Evolutionary conservation across 2,329 filamentous ascomycete genomes (phyloP).

Genomic region (Trichophyton rubrum): DNA sequence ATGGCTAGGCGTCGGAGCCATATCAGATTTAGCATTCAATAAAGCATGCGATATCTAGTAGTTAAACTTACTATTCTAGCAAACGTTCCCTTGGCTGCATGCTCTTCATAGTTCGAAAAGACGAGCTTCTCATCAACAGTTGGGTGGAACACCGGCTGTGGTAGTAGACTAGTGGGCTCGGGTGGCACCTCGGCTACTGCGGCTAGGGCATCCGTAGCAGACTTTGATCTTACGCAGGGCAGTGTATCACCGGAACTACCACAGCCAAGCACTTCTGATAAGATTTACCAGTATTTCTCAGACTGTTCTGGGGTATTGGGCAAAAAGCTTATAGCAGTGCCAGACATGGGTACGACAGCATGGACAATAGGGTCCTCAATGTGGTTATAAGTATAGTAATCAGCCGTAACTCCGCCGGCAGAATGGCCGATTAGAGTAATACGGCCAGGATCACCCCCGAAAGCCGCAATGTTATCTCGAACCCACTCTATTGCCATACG

Average conservation of each 20-base stretch:
- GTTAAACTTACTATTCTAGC: conserved; percentile 20
- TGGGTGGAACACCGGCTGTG: conserved; percentile 28
- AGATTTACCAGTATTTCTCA: conserved; percentile 9
- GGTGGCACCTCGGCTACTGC: conserved; percentile 9
- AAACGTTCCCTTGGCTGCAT: conserved; percentile 21
- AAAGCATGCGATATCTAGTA: not conserved
- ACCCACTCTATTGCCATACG: conserved; percentile 30
- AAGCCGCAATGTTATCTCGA: conserved; percentile 28
- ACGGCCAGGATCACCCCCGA: conserved; percentile 31
- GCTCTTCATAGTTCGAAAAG: conserved; percentile 28
- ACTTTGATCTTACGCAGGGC: conserved; percentile 10
- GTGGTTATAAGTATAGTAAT: conserved; percentile 6
- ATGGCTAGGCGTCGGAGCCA: conserved; percentile 14
- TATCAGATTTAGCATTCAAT: conserved; percentile 3
- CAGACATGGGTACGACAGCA: conserved; percentile 13
- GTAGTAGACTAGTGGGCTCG: conserved; percentile 6
- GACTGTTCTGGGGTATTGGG: conserved; percentile 15
- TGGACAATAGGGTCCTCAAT: conserved; percentile 13
- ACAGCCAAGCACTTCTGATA: conserved; percentile 11
- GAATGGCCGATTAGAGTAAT: conserved; percentile 37
- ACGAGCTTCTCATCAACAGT: conserved; percentile 28
- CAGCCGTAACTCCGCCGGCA: conserved; percentile 26
- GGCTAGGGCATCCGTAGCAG: conserved; percentile 4
- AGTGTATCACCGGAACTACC: conserved; percentile 6
- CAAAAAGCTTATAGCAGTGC: conserved; percentile 23